Evolutionary conservation across 2,329 filamentous ascomycete species (phyloP).

Genomic region (Colletotrichum gloeosporioides): DNA sequence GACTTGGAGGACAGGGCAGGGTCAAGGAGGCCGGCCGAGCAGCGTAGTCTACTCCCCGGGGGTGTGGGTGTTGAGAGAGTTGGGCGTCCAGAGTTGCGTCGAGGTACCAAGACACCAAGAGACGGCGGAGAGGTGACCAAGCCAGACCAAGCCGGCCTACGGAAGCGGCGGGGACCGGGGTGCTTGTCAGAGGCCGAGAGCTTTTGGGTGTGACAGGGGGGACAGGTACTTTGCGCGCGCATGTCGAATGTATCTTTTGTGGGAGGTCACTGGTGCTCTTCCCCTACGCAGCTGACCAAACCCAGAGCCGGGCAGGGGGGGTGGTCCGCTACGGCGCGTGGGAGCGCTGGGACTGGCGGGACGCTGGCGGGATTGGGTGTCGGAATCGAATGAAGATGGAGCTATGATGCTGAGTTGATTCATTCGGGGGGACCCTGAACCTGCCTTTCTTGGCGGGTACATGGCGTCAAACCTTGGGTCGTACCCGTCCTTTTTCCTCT

Average conservation of each 20-base stretch:
- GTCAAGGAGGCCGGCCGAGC: conserved; percentile 10
- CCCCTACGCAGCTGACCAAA: conserved; percentile 18
- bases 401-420: conserved; percentile 19
- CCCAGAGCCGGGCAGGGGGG: not conserved
- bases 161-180: conserved; percentile 23
- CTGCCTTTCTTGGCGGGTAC: conserved; percentile 10
- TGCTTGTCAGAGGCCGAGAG: conserved; percentile 21
- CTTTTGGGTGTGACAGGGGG: not conserved
- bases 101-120: conserved; percentile 11
- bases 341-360: not conserved
- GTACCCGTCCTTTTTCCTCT: not conserved
- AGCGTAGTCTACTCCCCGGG: not conserved
- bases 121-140: conserved; percentile 11
- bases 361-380: not conserved
- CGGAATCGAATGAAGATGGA: conserved; percentile 3
- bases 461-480: not conserved
- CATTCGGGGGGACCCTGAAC: conserved; percentile 7
- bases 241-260: not conserved
- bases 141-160: conserved; percentile 17
- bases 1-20: not conserved
- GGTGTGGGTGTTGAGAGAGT: not conserved
- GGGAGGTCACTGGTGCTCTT: not conserved
- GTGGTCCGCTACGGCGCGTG: conserved; percentile 1
- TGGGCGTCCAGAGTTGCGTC: not conserved
- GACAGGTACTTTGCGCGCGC: not conserved